Percentiles rank a stretch among this genome's conserved stretches.
These are phyloP conservation scores for Lentinula detonsa DNA, from an alignment of 768 basidiomycete genomes.

Conservation along the genomic window DNA sequence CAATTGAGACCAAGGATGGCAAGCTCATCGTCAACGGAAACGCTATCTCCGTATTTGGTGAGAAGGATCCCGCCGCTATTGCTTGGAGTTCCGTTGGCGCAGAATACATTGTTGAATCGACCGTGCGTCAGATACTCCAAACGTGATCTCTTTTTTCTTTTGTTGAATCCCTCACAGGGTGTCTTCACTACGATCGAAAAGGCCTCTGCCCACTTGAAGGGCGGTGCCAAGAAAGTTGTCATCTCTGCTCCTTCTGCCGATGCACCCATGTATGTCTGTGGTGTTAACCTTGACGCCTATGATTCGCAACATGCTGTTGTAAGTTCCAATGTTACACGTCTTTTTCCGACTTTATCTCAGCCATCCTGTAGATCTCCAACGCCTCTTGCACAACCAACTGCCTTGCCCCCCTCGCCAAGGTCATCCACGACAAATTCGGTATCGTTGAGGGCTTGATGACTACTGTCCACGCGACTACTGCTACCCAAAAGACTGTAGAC, in stretches of 20 bases:
- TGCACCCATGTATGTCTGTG: constrained; percentile 91
- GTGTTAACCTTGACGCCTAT: constrained; percentile 94
- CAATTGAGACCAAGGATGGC: constrained; percentile 75
- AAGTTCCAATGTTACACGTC: constrained; percentile 24
- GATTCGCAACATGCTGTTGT: constrained; percentile 84
- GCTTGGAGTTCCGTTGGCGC: constrained; percentile 78
- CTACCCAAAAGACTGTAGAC: constrained; percentile 93
- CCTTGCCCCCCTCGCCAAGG: constrained; percentile 97
- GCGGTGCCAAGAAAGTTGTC: constrained; percentile 99
- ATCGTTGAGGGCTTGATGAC: constrained; percentile 98
- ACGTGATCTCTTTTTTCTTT: constrained; percentile 11
- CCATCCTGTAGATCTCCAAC: constrained; percentile 75
- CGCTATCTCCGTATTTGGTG: constrained; percentile 69
- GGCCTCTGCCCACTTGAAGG: constrained; percentile 91
- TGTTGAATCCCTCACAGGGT: constrained; percentile 45
- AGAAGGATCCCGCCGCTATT: constrained; percentile 85
- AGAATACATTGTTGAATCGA: constrained; percentile 94
- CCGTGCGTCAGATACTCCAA: constrained; percentile 40
- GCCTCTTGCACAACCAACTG: constrained; percentile 99
- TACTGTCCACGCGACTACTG: constrained; percentile 95
- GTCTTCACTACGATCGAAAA: constrained; percentile 97
- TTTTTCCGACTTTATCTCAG: neutral
- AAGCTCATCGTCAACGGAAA: constrained; percentile 87
- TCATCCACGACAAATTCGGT: constrained; percentile 94
- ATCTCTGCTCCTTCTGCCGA: constrained; percentile 97